phyloP scores from a whole-genome alignment of 192 early-diverging fungal species.

The Mortierella antarctica region DNA sequence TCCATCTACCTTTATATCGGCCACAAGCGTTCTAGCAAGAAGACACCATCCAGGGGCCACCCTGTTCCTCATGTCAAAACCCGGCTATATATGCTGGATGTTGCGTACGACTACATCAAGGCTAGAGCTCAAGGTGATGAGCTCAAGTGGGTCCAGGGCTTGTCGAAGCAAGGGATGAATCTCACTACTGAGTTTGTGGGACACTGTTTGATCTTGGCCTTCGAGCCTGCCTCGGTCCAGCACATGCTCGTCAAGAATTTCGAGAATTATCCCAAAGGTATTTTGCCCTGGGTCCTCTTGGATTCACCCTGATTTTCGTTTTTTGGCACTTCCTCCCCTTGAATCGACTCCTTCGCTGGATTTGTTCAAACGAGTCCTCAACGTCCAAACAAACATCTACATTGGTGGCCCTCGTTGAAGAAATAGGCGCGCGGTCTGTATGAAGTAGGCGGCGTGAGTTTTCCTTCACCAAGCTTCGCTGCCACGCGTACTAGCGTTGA shows the following conservation, averaged over 20 bases:
- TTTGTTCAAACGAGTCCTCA: no score
- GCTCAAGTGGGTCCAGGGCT: conserved; percentile 31
- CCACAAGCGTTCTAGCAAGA: conserved; percentile 27
- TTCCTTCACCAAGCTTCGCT: no score
- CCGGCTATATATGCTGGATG: conserved; percentile 27
- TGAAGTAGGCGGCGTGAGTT: no score
- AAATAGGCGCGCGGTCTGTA: no score
- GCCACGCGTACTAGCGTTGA: no score
- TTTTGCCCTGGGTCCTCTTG: background rate
- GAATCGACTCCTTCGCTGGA: no score
- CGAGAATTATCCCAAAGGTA: conserved; percentile 55
- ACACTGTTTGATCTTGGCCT: conserved; percentile 42
- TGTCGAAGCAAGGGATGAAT: conserved; percentile 36
- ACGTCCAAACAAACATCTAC: no score
- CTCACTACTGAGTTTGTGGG: conserved; percentile 30
- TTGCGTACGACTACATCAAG: conserved; percentile 24
- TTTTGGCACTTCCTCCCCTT: background rate
- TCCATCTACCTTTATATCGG: conserved; percentile 47
- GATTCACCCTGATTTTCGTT: background rate
- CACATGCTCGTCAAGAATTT: conserved; percentile 55
- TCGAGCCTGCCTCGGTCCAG: conserved; percentile 48
- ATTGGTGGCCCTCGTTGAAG: no score
- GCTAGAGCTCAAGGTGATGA: conserved; percentile 33
- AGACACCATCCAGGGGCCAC: conserved; percentile 23
- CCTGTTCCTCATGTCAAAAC: conserved; percentile 29